These are phyloP conservation scores for Sporisorium exsertum DNA, from an alignment of 1,284 basidiomycete genomes.

Conservation along the genomic window DNA sequence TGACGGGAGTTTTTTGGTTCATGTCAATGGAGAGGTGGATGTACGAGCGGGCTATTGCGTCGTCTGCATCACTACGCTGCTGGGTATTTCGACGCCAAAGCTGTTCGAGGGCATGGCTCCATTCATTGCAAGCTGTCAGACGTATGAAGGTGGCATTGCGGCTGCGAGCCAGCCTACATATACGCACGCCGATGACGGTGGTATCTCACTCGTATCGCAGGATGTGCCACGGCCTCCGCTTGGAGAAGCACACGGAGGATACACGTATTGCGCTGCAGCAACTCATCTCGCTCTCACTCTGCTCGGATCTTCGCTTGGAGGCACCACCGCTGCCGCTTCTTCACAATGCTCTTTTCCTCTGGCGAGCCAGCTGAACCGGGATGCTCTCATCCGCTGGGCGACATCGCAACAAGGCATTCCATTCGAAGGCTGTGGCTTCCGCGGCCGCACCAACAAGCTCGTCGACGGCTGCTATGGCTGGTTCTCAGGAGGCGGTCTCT, in stretches of 20 bases:
- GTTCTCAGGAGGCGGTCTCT: constrained; percentile 92
- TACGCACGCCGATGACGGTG: constrained; percentile 22
- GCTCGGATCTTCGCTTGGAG: constrained; percentile 11
- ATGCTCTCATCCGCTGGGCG: constrained; percentile 82
- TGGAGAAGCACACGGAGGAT: constrained; percentile 97
- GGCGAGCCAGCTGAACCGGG: constrained; percentile 74
- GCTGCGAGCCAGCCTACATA: constrained; percentile 80
- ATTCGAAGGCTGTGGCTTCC: constrained; percentile 90
- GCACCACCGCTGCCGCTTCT: constrained; percentile 2
- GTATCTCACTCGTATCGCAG: constrained; percentile 19
- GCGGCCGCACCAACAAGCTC: constrained; percentile 93
- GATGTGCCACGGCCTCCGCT: constrained; percentile 74
- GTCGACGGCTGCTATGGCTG: constrained; percentile 99
- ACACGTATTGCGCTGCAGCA: constrained; percentile 91
- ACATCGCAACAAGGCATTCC: constrained; percentile 86
- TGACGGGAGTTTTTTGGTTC: constrained; percentile 93
- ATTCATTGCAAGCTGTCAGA: constrained; percentile 82
- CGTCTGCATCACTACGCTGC: constrained; percentile 77
- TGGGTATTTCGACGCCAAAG: constrained; percentile 87
- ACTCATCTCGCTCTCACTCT: constrained; percentile 83
- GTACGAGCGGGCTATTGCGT: constrained; percentile 86
- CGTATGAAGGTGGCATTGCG: constrained; percentile 96
- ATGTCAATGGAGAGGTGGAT: constrained; percentile 89
- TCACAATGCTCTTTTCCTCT: background rate
- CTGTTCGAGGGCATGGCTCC: constrained; percentile 75